Evolutionary conservation across 2,329 filamentous ascomycete genomes (phyloP), one percentile per base, ranked within the genome.

Genomic region (Arthrobotrys sinensis): DNA sequence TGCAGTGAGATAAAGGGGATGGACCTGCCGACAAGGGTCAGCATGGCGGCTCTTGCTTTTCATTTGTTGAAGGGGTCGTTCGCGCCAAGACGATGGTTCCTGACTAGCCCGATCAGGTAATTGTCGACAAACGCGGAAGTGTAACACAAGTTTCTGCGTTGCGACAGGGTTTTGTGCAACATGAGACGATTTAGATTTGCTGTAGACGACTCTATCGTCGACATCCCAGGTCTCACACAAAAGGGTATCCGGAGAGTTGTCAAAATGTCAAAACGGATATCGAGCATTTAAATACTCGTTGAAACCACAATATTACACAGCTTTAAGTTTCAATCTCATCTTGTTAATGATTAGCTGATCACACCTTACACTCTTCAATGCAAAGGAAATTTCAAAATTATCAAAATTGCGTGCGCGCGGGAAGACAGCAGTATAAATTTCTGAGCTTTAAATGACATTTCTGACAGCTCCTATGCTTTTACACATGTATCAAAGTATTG

Each of bases 1-100:
- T 73, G 60, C 69, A 50, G 48, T 46, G 21, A n/a, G 69, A 73
- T 65, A 73, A 73, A 36, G 69, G 65, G 68, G 60, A 73, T 66
- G 38, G 38, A 55, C 69, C 50, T 65, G 34, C 60, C 32, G 52
- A 63, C 69, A 65, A 53, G 48, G 38, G 60, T 52, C 48, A 53
- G 52, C 43, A 60, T 43, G 19, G 50, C 50, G 50, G n/a, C 40
- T 66, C 36, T 40, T 19, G 14, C 11, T 16, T 55, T 16, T 60
- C 69, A 73, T 73, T 73, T 60, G 69, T 19, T 50, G 46, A 38
- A 19, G 43, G 19, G 12, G 19, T 32, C 8, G 5, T 28, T 46
- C 5, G 36, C 16, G 65, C 65, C 65, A 70, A 70, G 66, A 28
- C 7, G 38, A 21, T 8, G 50, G 60, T 73, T 60, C 69, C 62